phyloP scores from a whole-genome alignment of 1,284 basidiomycete species.

The Heterobasidion parviporum region DNA sequence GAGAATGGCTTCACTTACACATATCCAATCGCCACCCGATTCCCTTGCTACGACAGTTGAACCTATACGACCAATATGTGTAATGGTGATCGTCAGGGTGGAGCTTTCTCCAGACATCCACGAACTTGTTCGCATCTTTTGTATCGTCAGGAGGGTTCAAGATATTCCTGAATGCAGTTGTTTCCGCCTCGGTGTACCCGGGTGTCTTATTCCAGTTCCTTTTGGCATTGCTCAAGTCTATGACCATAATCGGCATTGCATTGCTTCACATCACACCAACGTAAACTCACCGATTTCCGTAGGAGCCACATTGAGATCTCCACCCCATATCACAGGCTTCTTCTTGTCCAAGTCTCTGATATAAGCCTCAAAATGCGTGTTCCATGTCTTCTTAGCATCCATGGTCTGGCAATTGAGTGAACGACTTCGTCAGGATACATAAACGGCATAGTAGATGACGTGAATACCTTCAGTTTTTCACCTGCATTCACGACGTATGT shows the following conservation, averaged over 20 bases:
- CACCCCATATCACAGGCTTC: conserved; percentile 87
- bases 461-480: conserved; percentile 59
- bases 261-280: background rate
- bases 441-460: background rate
- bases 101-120: conserved; percentile 76
- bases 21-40: conserved; percentile 85
- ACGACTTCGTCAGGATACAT: background rate
- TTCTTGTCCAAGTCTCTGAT: conserved; percentile 63
- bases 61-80: conserved; percentile 82
- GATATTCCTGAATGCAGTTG: conserved; percentile 59
- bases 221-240: conserved; percentile 59
- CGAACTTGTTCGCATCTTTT: conserved; percentile 39
- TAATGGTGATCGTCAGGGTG: conserved; percentile 68
- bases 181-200: conserved; percentile 78
- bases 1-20: conserved; percentile 42
- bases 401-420: conserved; percentile 41
- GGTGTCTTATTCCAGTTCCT: conserved; percentile 75
- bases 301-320: conserved; percentile 83
- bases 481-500: conserved; percentile 91
- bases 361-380: conserved; percentile 65
- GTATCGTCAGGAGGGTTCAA: conserved; percentile 34
- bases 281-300: conserved; percentile 49
- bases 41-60: conserved; percentile 73
- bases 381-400: conserved; percentile 70
- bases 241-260: background rate